Base-by-base conservation (phyloP, 257 asterid species). In the Nicotiana paniculata region DNA sequence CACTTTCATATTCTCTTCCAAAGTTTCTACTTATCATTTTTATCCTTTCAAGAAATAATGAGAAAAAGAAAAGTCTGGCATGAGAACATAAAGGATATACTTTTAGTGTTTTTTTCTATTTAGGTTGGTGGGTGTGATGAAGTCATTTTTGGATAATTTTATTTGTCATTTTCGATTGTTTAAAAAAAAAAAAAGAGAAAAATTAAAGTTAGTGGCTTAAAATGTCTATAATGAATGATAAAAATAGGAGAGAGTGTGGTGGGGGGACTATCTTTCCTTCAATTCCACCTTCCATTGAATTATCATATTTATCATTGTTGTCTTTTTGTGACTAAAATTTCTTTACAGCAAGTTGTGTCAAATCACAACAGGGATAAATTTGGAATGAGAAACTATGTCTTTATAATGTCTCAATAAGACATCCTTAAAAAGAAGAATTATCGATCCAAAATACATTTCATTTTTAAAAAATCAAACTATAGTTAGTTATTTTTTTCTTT, bases 1-100 rank as follows among this genome's bases (percentile, higher is more conserved):
- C 80, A 51, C 63, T 75, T 75, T 75, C 80, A 24, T 72, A 24
- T 70, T 70, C n/a, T 39, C 58, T 70, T 12, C 77, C n/a, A 6
- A 74, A 72, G 79, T 72, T 24, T 46, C 61, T 46, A 48, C 39
- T 72, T 72, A 48, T 72, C 79, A 51, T 75, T 51, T 74, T 15
- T 74, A 53, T 75, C 48, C 17, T 75, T 28, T 28, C 63, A 75
- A 28, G 63, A 51, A 51, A 48, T 28, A 51, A 28, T 75, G 62
- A 51, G 80, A 51, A 51, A 39, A 75, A 75, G 53, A 28, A 26
- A 37, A 26, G 53, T 18, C 4, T 58, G n/a, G 37, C 28, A 75
- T 75, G 58, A n/a, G 80, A 26, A 75, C 46, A 28, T 51, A 68
- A 28, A 64, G n/a, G 39, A 24, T 1, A 55, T 13, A 1, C 7